phyloP scores from a whole-genome alignment of 2,329 filamentous ascomycete species.

The Blastomyces percursus region DNA sequence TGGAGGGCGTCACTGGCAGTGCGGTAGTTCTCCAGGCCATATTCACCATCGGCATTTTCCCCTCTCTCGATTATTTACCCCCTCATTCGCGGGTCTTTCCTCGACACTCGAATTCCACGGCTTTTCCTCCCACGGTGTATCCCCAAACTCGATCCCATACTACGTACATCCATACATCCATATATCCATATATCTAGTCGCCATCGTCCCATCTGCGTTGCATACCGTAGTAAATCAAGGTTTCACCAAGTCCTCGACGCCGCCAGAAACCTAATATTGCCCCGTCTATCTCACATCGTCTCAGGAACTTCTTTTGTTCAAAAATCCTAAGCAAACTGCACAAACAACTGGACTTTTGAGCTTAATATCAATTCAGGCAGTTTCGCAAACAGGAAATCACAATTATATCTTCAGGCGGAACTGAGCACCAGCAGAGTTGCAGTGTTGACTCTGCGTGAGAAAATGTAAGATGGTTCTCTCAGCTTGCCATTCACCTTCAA shows the following conservation, averaged over 20 bases:
- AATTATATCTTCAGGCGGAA: neutral
- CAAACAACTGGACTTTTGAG: neutral
- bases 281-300: neutral
- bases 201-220: neutral
- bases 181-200: neutral
- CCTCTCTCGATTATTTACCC: neutral
- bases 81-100: neutral
- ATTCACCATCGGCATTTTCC: neutral
- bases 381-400: neutral
- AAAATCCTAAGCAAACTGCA: neutral
- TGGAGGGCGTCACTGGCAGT: neutral
- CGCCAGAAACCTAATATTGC: neutral
- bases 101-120: neutral
- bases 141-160: neutral
- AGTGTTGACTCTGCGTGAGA: neutral
- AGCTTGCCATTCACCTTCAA: neutral
- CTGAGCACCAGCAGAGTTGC: neutral
- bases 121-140: no score
- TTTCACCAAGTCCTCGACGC: neutral
- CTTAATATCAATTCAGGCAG: neutral
- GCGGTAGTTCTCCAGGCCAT: neutral
- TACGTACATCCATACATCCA: no score
- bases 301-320: neutral
- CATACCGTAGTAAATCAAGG: neutral
- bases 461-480: neutral